Evolutionary conservation across 257 asterid species (phyloP).

Genomic region (Ballota nigra): DNA sequence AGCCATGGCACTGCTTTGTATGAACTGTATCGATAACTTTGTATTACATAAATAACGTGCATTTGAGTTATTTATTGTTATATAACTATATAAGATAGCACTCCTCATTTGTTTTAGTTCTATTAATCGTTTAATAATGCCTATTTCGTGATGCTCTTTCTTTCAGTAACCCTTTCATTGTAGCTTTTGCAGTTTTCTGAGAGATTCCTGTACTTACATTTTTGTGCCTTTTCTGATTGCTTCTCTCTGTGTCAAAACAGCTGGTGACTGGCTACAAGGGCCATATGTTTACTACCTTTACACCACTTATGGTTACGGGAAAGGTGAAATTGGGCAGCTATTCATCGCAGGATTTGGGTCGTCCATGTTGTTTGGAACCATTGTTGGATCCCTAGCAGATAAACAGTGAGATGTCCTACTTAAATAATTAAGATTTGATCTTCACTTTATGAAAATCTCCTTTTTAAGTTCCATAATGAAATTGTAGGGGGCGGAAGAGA

Average conservation of each 20-base stretch:
- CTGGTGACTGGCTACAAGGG: slow-evolving; percentile 73
- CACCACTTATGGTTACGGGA: slow-evolving; percentile 52
- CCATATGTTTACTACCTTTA: slow-evolving; percentile 65
- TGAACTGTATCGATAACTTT: neutral
- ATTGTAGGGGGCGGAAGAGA: slow-evolving; percentile 84
- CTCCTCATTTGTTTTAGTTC: neutral
- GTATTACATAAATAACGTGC: neutral
- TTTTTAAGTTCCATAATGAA: slow-evolving; percentile 20
- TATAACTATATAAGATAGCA: neutral
- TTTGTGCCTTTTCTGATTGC: slow-evolving; percentile 12
- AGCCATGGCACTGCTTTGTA: neutral
- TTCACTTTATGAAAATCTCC: slow-evolving; percentile 1
- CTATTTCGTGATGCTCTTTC: no score
- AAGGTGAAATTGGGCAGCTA: slow-evolving; percentile 65
- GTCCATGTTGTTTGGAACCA: slow-evolving; percentile 64
- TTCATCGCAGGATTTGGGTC: slow-evolving; percentile 65
- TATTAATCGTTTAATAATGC: no score
- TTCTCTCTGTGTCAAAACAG: slow-evolving; percentile 34
- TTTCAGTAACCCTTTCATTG: neutral
- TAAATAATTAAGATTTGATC: slow-evolving; percentile 1
- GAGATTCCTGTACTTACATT: neutral
- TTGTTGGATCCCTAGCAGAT: slow-evolving; percentile 70
- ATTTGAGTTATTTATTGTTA: neutral
- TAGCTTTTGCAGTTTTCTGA: slow-evolving; percentile 8
- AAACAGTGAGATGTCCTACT: slow-evolving; percentile 45